Percentiles rank a stretch among this genome's conserved stretches.
Evolutionary conservation across 2,329 filamentous ascomycete species (phyloP).

Genomic region (Sarocladium oryzae): DNA sequence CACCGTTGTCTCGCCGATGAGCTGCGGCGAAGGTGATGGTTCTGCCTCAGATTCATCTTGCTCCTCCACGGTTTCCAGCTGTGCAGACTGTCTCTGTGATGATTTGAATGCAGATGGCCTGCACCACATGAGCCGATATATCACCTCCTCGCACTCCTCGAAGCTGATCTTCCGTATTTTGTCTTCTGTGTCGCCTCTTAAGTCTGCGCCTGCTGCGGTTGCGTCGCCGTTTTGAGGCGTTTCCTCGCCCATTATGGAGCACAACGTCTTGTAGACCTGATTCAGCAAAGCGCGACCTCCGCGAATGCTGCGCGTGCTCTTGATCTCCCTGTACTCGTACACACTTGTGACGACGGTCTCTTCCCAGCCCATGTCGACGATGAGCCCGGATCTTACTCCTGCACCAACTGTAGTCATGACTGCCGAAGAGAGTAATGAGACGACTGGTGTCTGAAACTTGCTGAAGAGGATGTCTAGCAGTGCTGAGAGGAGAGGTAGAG

Average conservation of each 20-base stretch:
- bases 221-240: neutral
- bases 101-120: constrained; percentile 25
- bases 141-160: constrained; percentile 74
- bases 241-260: constrained; percentile 16
- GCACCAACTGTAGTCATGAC: constrained; percentile 70
- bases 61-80: constrained; percentile 45
- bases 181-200: neutral
- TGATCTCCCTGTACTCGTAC: constrained; percentile 84
- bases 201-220: constrained; percentile 10
- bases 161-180: constrained; percentile 49
- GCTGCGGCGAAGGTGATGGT: constrained; percentile 18
- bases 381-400: constrained; percentile 76
- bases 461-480: constrained; percentile 73
- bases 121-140: constrained; percentile 75
- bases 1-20: constrained; percentile 7
- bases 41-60: constrained; percentile 46
- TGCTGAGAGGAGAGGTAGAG: constrained; percentile 69
- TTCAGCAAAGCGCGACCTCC: constrained; percentile 67
- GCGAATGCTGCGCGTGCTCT: constrained; percentile 62
- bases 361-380: constrained; percentile 88
- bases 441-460: constrained; percentile 69
- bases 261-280: constrained; percentile 60
- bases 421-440: constrained; percentile 74
- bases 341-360: constrained; percentile 82
- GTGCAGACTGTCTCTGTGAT: constrained; percentile 30